phyloP scores from a whole-genome alignment of 1,284 basidiomycete genomes.

The Takashimella koratensis region DNA sequence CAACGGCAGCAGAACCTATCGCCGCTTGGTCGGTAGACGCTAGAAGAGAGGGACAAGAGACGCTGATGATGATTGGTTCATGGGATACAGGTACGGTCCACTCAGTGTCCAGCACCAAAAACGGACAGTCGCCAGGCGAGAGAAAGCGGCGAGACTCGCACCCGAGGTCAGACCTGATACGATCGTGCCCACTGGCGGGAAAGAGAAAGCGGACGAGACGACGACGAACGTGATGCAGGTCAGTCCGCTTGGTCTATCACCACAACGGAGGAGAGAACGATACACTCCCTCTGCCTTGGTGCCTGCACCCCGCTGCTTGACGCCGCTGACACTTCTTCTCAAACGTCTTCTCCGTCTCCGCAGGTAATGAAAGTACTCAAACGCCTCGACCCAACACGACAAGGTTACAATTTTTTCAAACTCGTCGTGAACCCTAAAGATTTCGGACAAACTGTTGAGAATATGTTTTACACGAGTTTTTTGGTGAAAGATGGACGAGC shows the following conservation, averaged over 20 bases:
- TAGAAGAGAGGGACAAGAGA: neutral
- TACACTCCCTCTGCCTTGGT: no score
- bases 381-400: constrained; percentile 18
- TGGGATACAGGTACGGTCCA: constrained; percentile 37
- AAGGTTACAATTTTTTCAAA: constrained; percentile 50
- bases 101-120: constrained; percentile 21
- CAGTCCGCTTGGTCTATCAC: constrained; percentile 2
- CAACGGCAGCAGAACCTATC: neutral
- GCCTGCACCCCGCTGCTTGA: neutral
- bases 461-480: constrained; percentile 57
- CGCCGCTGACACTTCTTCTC: neutral
- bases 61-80: neutral
- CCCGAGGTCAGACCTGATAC: constrained; percentile 28
- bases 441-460: constrained; percentile 56
- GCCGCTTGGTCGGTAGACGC: neutral
- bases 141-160: constrained; percentile 9
- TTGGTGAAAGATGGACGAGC: constrained; percentile 52
- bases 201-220: constrained; percentile 25
- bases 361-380: constrained; percentile 27
- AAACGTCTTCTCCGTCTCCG: neutral
- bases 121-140: constrained; percentile 2
- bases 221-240: constrained; percentile 22
- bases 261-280: no score
- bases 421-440: constrained; percentile 54
- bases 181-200: constrained; percentile 12